phyloP scores from a whole-genome alignment of 1,284 basidiomycete genomes.

The Ganoderma boninense region DNA sequence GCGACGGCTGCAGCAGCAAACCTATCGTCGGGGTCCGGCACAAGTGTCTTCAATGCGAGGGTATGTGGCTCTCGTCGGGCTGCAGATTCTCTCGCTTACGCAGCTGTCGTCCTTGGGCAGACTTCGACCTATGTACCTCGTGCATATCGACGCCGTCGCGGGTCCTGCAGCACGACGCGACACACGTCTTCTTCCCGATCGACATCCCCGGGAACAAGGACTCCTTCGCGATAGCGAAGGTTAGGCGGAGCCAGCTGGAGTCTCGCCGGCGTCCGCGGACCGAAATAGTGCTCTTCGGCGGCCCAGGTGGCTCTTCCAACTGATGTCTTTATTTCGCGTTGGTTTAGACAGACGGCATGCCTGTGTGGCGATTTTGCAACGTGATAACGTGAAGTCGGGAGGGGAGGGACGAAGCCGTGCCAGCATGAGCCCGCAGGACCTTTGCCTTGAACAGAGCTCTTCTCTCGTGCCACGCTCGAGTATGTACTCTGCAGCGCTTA shows the following conservation, averaged over 20 bases:
- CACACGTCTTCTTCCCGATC: constrained; percentile 22
- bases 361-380: too few relatives aligned
- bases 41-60: constrained; percentile 73
- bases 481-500: too few relatives aligned
- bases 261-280: neutral
- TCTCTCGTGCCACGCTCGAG: too few relatives aligned
- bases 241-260: neutral
- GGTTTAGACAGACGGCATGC: neutral
- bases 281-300: neutral
- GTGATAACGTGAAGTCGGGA: too few relatives aligned
- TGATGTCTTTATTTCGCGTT: neutral
- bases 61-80: constrained; percentile 20
- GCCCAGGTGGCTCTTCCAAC: neutral
- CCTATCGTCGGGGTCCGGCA: constrained; percentile 57
- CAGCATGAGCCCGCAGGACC: too few relatives aligned
- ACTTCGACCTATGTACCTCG: constrained; percentile 74
- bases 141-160: constrained; percentile 63
- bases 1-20: constrained; percentile 72
- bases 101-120: constrained; percentile 34
- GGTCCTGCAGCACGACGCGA: constrained; percentile 21
- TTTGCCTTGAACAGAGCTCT: too few relatives aligned
- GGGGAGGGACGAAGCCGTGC: too few relatives aligned
- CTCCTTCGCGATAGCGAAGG: neutral
- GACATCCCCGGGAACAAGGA: constrained; percentile 17
- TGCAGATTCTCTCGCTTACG: too few relatives aligned